A percentile compares a stretch with the other conserved stretches of the same genome.
These are phyloP conservation scores for Fragilaria radians DNA, from an alignment of 108 stramenopile species.

Conservation along the genomic window DNA sequence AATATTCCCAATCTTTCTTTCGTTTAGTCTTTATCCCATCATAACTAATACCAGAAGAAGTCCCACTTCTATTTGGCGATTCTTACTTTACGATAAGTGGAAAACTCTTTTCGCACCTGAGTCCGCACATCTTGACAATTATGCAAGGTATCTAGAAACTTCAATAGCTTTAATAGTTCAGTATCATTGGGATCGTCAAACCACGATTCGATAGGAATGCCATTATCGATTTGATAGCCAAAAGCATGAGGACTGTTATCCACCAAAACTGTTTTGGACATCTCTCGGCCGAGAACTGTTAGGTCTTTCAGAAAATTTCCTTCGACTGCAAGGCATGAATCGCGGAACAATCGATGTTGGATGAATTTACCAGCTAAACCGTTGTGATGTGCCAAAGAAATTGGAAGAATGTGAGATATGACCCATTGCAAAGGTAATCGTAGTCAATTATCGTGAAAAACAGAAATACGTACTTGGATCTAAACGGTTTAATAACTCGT, in stretches of 20 bases:
- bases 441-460: too few relatives aligned
- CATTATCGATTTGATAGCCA: constrained; percentile 93
- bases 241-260: constrained; percentile 96
- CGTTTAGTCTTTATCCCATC: too few relatives aligned
- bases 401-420: neutral
- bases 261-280: constrained; percentile 80
- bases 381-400: neutral
- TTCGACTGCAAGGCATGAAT: constrained; percentile 88
- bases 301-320: constrained; percentile 90
- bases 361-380: constrained; percentile 83
- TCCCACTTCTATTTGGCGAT: constrained; percentile 26
- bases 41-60: too few relatives aligned
- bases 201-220: constrained; percentile 97
- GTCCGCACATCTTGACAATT: constrained; percentile 75
- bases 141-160: constrained; percentile 74
- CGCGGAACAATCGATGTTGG: constrained; percentile 87
- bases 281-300: constrained; percentile 78
- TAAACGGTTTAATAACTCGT: constrained; percentile 86
- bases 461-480: constrained; percentile 84
- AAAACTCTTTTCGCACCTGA: constrained; percentile 63
- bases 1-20: too few relatives aligned
- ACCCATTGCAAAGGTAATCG: neutral
- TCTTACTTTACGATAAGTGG: constrained; percentile 41
- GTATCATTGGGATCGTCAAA: constrained; percentile 92
- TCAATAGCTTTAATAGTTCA: constrained; percentile 85